Evolutionary conservation across 2,329 filamentous ascomycete species (phyloP).

Genomic region (Mycosphaerella sp.): DNA sequence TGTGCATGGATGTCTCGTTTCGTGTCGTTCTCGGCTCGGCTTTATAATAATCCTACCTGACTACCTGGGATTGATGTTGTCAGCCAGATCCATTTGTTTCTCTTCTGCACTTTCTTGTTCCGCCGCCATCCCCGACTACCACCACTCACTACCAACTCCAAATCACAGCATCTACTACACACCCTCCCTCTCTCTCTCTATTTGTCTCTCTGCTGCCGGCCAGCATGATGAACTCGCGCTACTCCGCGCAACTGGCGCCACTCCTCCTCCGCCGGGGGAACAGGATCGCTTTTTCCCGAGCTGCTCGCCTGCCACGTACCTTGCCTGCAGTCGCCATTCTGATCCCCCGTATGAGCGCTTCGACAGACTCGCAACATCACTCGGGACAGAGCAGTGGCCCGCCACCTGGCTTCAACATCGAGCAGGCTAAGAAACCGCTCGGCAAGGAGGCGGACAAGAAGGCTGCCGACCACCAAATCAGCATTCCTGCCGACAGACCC

Average conservation of each 20-base stretch:
- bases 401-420: conserved; percentile 85
- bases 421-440: conserved; percentile 80
- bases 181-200: too few species aligned
- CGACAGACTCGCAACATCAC: conserved; percentile 54
- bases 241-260: conserved; percentile 42
- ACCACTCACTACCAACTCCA: conserved; percentile 3
- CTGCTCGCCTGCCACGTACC: conserved; percentile 44
- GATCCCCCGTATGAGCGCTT: conserved; percentile 46
- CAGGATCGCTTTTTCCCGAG: conserved; percentile 38
- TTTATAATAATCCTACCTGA: too few species aligned
- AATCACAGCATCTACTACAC: conserved; percentile 2
- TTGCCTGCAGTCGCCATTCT: conserved; percentile 54
- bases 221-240: conserved; percentile 42
- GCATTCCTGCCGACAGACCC: conserved; percentile 36
- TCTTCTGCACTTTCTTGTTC: background rate
- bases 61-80: too few species aligned
- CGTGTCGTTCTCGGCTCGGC: conserved; percentile 10
- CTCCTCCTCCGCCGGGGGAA: conserved; percentile 43
- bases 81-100: conserved; percentile 4
- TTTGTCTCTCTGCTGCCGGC: conserved; percentile 21
- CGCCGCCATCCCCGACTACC: conserved; percentile 9
- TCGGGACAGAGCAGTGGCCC: conserved; percentile 49
- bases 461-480: conserved; percentile 22
- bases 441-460: conserved; percentile 49
- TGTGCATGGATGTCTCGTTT: background rate